These are phyloP conservation scores for Saccharomycopsis amapae DNA, from an alignment of 805 yeast genomes.

Conservation along the genomic window DNA sequence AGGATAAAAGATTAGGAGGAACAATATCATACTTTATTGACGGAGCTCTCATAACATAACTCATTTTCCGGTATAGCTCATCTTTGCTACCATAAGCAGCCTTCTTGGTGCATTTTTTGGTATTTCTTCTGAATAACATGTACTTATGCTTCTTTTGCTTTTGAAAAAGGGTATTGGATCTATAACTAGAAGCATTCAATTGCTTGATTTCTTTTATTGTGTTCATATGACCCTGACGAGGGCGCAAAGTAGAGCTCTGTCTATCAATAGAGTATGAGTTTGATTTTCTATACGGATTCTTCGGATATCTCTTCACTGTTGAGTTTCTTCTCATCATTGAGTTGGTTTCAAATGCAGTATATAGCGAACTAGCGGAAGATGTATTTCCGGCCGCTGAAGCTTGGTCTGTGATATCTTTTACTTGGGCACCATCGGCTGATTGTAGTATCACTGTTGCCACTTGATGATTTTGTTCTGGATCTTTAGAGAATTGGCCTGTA, in stretches of 20 bases:
- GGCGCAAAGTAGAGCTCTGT: too few relatives aligned
- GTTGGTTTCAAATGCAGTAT: conserved; percentile 3
- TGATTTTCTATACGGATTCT: not conserved
- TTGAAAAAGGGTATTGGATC: not conserved
- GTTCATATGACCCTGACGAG: too few relatives aligned
- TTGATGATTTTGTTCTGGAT: too few relatives aligned
- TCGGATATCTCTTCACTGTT: not conserved
- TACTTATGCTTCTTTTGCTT: conserved; percentile 7
- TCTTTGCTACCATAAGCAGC: not conserved
- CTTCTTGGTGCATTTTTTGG: not conserved
- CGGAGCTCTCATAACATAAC: not conserved
- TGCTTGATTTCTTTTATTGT: too few relatives aligned
- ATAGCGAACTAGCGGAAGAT: conserved; percentile 3
- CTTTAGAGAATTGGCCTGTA: too few relatives aligned
- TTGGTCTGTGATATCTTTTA: not conserved
- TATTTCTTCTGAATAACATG: conserved; percentile 5
- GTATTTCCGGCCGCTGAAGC: not conserved
- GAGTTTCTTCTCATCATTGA: conserved; percentile 3
- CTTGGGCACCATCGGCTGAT: not conserved
- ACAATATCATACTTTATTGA: conserved; percentile 7
- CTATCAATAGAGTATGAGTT: too few relatives aligned
- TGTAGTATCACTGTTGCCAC: too few relatives aligned
- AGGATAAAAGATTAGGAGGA: conserved; percentile 11
- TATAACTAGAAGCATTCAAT: not conserved
- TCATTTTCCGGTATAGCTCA: conserved; percentile 3